These are phyloP conservation scores for Phaeotremella fagi DNA, from an alignment of 768 basidiomycete genomes.

Conservation along the genomic window DNA sequence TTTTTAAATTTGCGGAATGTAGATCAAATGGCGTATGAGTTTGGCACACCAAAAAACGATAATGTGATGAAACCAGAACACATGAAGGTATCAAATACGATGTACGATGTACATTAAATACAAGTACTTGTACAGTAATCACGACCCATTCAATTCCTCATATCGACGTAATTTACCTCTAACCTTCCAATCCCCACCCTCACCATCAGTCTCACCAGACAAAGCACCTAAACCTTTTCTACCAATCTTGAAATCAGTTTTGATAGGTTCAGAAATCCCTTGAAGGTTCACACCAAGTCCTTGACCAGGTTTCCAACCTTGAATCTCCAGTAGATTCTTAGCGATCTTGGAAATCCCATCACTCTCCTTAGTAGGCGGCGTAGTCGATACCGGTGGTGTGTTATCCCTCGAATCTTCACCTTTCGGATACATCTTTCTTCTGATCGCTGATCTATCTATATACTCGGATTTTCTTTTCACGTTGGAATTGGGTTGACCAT, in stretches of 20 bases:
- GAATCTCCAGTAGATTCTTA: constrained; percentile 15
- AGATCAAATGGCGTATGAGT: too few species aligned
- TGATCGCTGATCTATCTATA: constrained; percentile 36
- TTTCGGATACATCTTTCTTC: constrained; percentile 28
- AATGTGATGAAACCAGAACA: too few species aligned
- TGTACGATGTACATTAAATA: too few species aligned
- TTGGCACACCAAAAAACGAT: too few species aligned
- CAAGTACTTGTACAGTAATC: too few species aligned
- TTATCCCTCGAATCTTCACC: not conserved
- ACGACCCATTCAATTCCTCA: constrained; percentile 12
- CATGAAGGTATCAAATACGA: too few species aligned
- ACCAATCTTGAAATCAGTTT: constrained; percentile 23
- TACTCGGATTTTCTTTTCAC: constrained; percentile 8
- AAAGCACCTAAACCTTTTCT: constrained; percentile 30
- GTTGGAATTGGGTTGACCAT: not conserved
- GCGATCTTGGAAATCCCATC: constrained; percentile 13
- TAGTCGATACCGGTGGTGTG: not conserved
- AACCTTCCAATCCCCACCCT: constrained; percentile 27
- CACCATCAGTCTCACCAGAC: constrained; percentile 16
- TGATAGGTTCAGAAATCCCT: constrained; percentile 25
- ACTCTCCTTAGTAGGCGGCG: not conserved
- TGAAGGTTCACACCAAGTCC: constrained; percentile 28
- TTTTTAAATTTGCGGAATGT: too few species aligned
- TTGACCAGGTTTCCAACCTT: constrained; percentile 35
- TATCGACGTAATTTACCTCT: constrained; percentile 28